Base-by-base conservation (phyloP, 257 asterid species). In the Rauvolfia tetraphylla region DNA sequence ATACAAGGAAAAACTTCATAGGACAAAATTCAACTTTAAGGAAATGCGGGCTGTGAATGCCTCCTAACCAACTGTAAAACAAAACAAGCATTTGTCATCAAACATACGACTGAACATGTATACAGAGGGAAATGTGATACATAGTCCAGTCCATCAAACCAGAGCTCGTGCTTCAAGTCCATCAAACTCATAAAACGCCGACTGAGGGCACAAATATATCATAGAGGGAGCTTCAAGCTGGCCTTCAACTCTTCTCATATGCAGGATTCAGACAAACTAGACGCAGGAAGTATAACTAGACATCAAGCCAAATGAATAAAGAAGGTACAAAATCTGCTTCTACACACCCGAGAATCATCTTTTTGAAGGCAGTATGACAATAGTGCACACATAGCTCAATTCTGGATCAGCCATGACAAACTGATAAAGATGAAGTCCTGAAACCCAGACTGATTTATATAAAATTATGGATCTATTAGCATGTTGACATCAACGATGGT, bases 351-450 rank as follows among this genome's bases (percentile, higher is more conserved):
- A 25, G n/a, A 71, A 0, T 48, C 34, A 63, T 63, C 44, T 33
- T 11, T 63, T 33, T 18, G 23, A 29, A 36, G 10, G 68, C 4
- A 9, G 68, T n/a, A 39, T 39, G 53, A 41, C 33, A 10, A 5
- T 12, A 62, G 68, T 3, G 10, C n/a, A 4, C 0, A 5, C 13
- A 9, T 33, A 33, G 67, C 13, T 22, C 69, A 41, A 39, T 57
- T 58, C 69, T 48, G 33, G 68, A 34, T 29, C 76, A 73, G 68
- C 56, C 68, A 56, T 61, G 31, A 31, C 31, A 61, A 61, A 59
- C 22, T 61, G 68, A 61, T 29, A 23, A 61, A 61, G 68, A 61
- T 0, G 14, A 14, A 61, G 2, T 61, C 73, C 20, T 41, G 57
- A 29, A 53, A 9, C 34, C 9, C 39, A 31, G 27, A 34, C 65